phyloP scores from a whole-genome alignment of 345 rosid genomes.

The Eucalyptus guilfoylei region DNA sequence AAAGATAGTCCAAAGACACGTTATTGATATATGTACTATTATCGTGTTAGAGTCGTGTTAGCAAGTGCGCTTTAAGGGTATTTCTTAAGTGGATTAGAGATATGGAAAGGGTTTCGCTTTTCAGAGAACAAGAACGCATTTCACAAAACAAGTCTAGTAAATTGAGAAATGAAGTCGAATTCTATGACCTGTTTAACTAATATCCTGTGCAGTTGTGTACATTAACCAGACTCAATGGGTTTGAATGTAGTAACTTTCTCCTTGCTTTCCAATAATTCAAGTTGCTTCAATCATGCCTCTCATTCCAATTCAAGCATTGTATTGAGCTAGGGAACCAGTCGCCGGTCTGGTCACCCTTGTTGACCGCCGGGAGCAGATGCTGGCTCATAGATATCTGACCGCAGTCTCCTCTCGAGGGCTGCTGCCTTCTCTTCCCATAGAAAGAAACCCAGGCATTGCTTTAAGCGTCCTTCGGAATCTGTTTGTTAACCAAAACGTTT shows the following conservation, averaged over 20 bases:
- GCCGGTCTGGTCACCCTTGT: slow-evolving; percentile 86
- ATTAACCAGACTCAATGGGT: not conserved
- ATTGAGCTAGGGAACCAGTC: slow-evolving; percentile 93
- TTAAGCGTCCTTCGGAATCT: slow-evolving; percentile 87
- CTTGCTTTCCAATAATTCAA: slow-evolving; percentile 5
- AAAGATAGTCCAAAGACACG: not conserved
- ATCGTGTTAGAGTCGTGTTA: not conserved
- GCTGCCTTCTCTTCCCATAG: slow-evolving; percentile 94
- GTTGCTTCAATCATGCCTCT: slow-evolving; percentile 84
- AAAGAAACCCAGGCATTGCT: slow-evolving; percentile 98
- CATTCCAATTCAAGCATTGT: slow-evolving; percentile 92
- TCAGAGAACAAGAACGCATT: not conserved
- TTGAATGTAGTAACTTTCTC: not conserved
- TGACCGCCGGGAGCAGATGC: slow-evolving; percentile 90
- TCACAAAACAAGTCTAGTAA: not conserved
- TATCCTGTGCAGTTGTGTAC: not conserved
- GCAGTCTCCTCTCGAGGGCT: slow-evolving; percentile 88
- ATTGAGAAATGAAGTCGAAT: not conserved
- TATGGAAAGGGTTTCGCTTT: not conserved
- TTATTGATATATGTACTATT: not conserved
- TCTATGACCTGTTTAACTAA: not conserved
- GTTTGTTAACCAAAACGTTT: not conserved
- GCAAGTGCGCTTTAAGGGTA: not conserved
- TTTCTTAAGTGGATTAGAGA: not conserved
- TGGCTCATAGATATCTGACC: slow-evolving; percentile 79